Conservation (phyloP, 306 rosid species). For the Cucumis hystrix region DNA sequence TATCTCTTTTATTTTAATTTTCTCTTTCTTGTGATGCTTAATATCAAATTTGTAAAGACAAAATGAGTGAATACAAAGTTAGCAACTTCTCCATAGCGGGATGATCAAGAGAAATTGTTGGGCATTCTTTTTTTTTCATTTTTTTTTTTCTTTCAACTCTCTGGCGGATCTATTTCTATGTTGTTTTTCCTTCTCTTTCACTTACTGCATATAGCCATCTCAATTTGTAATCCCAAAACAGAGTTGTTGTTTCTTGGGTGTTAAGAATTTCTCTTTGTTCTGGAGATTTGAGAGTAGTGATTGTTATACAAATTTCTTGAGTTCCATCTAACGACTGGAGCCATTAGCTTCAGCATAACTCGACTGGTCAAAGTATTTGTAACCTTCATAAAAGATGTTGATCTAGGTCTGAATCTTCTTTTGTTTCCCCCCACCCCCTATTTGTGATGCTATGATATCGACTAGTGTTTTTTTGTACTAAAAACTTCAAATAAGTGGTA, state of each 20-base stretch:
- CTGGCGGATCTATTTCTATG: neutral
- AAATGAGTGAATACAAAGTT: neutral
- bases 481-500: neutral
- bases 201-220: neutral
- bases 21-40: neutral
- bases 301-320: neutral
- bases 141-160: neutral
- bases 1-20: neutral
- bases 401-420: neutral
- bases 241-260: neutral
- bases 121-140: neutral
- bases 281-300: neutral
- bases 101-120: neutral
- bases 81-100: neutral
- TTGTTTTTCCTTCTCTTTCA: neutral
- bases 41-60: neutral
- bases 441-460: neutral
- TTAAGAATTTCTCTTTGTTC: neutral
- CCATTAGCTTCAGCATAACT: neutral
- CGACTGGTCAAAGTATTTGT: neutral
- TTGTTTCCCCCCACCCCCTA: neutral
- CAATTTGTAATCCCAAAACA: neutral
- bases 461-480: neutral
- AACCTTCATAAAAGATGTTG: neutral
- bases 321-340: neutral